Percentiles rank a stretch among this genome's conserved stretches.
Evolutionary conservation across 2,329 filamentous ascomycete species (phyloP).

Genomic region (Apiospora sp.): DNA sequence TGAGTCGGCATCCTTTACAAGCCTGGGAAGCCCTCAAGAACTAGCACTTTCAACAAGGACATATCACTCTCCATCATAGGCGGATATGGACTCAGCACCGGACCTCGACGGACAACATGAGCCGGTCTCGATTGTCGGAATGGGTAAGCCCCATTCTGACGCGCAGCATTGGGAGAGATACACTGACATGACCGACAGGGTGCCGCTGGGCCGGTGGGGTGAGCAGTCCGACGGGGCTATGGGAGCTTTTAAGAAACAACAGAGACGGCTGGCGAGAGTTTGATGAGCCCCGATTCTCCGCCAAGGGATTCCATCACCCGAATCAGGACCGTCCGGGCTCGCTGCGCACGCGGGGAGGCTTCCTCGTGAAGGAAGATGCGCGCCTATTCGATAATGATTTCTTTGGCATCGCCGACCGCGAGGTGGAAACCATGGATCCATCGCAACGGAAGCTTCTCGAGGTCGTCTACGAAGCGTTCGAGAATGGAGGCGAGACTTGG

Average conservation of each 20-base stretch:
- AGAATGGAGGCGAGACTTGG: conserved; percentile 31
- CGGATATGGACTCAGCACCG: conserved; percentile 10
- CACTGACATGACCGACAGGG: conserved; percentile 25
- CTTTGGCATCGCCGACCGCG: conserved; percentile 40
- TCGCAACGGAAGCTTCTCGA: conserved; percentile 45
- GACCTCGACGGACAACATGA: conserved; percentile 19
- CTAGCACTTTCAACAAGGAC: background rate
- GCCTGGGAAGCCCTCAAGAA: background rate
- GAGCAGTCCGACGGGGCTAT: conserved; percentile 30
- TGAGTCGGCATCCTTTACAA: background rate
- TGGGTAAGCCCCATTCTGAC: conserved; percentile 1
- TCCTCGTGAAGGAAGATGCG: conserved; percentile 41
- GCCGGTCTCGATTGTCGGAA: conserved; percentile 24
- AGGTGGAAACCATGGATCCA: conserved; percentile 42
- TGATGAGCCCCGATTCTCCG: conserved; percentile 33
- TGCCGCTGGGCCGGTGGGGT: conserved; percentile 36
- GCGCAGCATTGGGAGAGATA: background rate
- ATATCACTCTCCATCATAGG: conserved; percentile 5
- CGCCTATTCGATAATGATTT: conserved; percentile 39
- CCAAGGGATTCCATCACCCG: conserved; percentile 32
- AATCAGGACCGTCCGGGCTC: conserved; percentile 27
- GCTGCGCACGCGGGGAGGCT: conserved; percentile 33
- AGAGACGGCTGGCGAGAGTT: conserved; percentile 31
- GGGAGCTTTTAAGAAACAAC: conserved; percentile 34
- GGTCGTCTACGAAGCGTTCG: conserved; percentile 45